phyloP scores from a whole-genome alignment of 1,139 yeast genomes.

The Arxiozyma heterogenica region DNA sequence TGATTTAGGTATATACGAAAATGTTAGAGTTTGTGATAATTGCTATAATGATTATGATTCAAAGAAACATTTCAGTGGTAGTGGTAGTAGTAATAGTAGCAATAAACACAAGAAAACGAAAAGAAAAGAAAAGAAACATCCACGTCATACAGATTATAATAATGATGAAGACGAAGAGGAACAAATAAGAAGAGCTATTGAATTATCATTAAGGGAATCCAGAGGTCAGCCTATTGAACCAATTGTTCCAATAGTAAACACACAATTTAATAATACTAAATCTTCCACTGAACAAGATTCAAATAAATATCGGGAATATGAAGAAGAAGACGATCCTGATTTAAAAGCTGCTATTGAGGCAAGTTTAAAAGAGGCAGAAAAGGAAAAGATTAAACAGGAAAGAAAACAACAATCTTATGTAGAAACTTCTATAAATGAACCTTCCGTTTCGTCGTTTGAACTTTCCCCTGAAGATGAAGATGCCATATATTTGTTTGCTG shows the following conservation, averaged over 20 bases:
- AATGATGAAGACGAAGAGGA: constrained; percentile 51
- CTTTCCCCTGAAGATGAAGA: constrained; percentile 69
- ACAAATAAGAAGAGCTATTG: constrained; percentile 69
- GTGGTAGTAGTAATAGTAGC: constrained; percentile 3
- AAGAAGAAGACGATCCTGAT: constrained; percentile 76
- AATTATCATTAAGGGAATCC: constrained; percentile 59
- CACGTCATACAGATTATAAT: constrained; percentile 3
- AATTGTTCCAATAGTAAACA: constrained; percentile 16
- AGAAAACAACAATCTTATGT: constrained; percentile 13
- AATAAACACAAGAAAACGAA: constrained; percentile 18
- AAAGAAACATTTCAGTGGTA: constrained; percentile 24
- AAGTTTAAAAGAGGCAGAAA: constrained; percentile 64
- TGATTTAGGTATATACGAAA: constrained; percentile 74
- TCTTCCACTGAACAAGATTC: background rate
- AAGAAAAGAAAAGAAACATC: constrained; percentile 24
- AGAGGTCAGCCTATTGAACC: constrained; percentile 24
- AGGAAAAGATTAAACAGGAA: constrained; percentile 27
- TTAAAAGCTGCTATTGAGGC: constrained; percentile 95
- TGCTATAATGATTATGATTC: constrained; percentile 54
- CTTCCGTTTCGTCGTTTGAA: constrained; percentile 42
- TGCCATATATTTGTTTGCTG: constrained; percentile 59
- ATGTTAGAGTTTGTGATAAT: constrained; percentile 90
- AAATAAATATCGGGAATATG: constrained; percentile 13
- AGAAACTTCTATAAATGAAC: constrained; percentile 20
- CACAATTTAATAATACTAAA: background rate